These are phyloP conservation scores for Primulina huaijiensis DNA, from an alignment of 257 asterid genomes.

Conservation along the genomic window DNA sequence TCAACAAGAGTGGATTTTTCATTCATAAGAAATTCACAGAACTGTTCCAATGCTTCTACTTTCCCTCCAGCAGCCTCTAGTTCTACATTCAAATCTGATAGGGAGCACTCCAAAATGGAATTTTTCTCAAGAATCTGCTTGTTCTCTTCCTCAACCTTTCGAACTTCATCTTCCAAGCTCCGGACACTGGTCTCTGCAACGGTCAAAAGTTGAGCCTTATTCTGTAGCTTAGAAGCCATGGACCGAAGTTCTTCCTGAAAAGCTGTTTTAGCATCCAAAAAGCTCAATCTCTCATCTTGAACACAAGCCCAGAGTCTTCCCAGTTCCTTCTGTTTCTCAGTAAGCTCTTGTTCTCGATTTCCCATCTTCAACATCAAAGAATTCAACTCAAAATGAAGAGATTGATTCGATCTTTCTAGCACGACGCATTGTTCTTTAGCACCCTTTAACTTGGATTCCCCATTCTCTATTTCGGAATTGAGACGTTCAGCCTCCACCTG, in stretches of 20 bases:
- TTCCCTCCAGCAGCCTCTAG: slow-evolving; percentile 70
- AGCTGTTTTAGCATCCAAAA: slow-evolving; percentile 94
- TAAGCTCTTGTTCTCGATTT: slow-evolving; percentile 72
- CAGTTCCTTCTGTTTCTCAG: slow-evolving; percentile 80
- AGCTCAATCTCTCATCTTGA: slow-evolving; percentile 86
- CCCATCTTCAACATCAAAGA: slow-evolving; percentile 68
- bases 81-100: slow-evolving; percentile 76
- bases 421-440: slow-evolving; percentile 66
- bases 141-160: slow-evolving; percentile 66
- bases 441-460: slow-evolving; percentile 60
- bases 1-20: slow-evolving; percentile 70
- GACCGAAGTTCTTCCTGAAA: slow-evolving; percentile 85
- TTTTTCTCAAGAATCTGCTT: slow-evolving; percentile 83
- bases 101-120: slow-evolving; percentile 69
- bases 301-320: slow-evolving; percentile 80
- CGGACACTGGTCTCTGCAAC: slow-evolving; percentile 52
- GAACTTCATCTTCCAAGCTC: slow-evolving; percentile 64
- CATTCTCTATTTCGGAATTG: slow-evolving; percentile 53
- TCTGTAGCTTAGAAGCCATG: slow-evolving; percentile 64
- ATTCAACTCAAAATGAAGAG: slow-evolving; percentile 81
- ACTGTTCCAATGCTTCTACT: slow-evolving; percentile 58
- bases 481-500: slow-evolving; percentile 64
- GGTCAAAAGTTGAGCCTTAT: slow-evolving; percentile 53
- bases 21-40: slow-evolving; percentile 53
- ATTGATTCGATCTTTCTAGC: slow-evolving; percentile 68